Evolutionary conservation across 1,284 basidiomycete species (phyloP).

Genomic region (Uromyces viciae-fabae): DNA sequence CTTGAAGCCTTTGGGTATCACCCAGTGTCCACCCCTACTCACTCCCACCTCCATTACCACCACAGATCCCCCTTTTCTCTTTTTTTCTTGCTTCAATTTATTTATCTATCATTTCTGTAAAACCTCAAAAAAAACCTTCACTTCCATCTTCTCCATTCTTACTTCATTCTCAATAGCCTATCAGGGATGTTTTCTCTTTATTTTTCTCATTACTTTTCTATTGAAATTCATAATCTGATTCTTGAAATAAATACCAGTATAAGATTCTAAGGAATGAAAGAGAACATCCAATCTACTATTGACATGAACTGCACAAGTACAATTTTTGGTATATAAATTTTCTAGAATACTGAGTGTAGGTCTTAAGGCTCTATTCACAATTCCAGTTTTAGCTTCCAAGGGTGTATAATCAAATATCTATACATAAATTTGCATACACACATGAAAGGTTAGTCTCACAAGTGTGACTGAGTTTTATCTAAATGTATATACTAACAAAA

Average conservation of each 20-base stretch:
- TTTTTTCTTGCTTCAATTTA: too few species aligned
- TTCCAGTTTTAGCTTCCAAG: conserved; percentile 89
- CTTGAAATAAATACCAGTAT: conserved; percentile 62
- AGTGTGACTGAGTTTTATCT: not conserved
- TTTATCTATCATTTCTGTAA: too few species aligned
- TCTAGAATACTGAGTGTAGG: conserved; percentile 84
- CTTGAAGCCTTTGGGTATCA: too few species aligned
- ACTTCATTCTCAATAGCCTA: too few species aligned
- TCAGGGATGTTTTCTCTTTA: too few species aligned
- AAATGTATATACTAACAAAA: conserved; percentile 56
- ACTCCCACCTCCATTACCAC: too few species aligned
- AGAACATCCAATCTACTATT: conserved; percentile 83
- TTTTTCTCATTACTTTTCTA: too few species aligned
- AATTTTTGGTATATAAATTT: conserved; percentile 77
- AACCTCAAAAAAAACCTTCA: too few species aligned
- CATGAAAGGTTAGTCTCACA: not conserved
- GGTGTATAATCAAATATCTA: conserved; percentile 81
- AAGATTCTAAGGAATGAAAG: conserved; percentile 90
- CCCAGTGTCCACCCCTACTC: too few species aligned
- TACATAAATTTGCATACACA: not conserved
- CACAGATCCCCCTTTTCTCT: too few species aligned
- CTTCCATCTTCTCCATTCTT: too few species aligned
- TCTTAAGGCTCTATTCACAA: conserved; percentile 83
- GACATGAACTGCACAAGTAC: conserved; percentile 76
- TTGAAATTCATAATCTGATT: too few species aligned